Base-by-base conservation (phyloP, 306 rosid species). In the Heteromeles arbutifolia region DNA sequence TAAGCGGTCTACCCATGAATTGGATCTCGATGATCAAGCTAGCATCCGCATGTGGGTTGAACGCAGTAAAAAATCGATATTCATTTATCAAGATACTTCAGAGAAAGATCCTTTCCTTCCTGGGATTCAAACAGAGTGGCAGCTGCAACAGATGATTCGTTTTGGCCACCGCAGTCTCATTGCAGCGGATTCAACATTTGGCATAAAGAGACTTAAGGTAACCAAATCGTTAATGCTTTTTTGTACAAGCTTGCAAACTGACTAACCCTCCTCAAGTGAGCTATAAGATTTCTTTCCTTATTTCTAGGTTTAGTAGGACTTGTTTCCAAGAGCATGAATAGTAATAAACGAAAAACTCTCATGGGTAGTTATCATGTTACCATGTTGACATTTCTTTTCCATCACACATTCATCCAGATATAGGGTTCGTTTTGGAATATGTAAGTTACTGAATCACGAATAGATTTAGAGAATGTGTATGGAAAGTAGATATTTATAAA, bases 71-170 rank as follows among this genome's bases (percentile, higher is more conserved):
- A 92, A 95, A 76, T 89, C 90, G 69, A 84, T 92, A 25, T 95
- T 95, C 81, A 78, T 89, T 77, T 87, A 87, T 82, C 97, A 95
- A 81, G 97, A 92, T 74, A 67, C 97, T 67, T 89, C 97, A 43
- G 96, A 92, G 74, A 86, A 89, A 53, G 92, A 88, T 82, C 79
- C 93, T 64, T 95, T 95, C 83, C 84, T 95, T 87, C 81, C 90
- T 81, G 98, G 98, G 44, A 87, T 95, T 84, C 98, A 95, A 82
- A 92, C 97, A n/a, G 97, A 92, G 76, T 95, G 98, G 98, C 98
- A 95, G 82, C 82, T 92, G 72, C 97, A 95, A 65, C 97, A 95
- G 77, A 90, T 95, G 97, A 82, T 92, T 66, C 93, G 97, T 37
- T 95, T 95, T 84, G 96, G 98, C 77, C 97, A 95, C 79, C 86